These are phyloP conservation scores for Neurospora sp. DNA, from an alignment of 495 filamentous ascomycete species.

Conservation along the genomic window DNA sequence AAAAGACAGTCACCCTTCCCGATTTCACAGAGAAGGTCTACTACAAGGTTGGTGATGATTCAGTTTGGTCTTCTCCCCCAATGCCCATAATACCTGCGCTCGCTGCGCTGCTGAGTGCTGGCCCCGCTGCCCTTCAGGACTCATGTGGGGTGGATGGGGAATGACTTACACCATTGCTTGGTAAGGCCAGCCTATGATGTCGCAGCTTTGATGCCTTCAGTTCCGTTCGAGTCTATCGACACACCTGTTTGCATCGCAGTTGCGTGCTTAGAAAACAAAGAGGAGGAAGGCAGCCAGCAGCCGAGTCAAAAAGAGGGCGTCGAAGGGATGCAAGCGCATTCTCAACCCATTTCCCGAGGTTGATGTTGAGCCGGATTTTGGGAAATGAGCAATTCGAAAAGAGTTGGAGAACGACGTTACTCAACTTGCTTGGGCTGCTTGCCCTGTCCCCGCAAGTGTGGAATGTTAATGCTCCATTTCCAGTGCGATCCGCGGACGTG, in stretches of 20 bases:
- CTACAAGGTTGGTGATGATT: constrained; percentile 61
- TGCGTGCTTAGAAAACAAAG: background rate
- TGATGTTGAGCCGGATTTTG: background rate
- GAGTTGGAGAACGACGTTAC: background rate
- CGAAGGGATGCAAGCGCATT: background rate
- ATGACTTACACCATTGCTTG: background rate
- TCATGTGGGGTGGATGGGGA: background rate
- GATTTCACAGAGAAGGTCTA: constrained; percentile 53
- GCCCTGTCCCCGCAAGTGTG: background rate
- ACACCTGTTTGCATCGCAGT: background rate
- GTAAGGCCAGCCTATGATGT: background rate
- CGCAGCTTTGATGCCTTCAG: background rate
- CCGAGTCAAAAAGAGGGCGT: background rate
- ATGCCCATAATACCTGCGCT: background rate
- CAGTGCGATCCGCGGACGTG: background rate
- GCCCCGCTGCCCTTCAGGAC: background rate
- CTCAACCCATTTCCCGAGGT: background rate
- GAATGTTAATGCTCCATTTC: background rate
- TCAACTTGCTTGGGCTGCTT: background rate
- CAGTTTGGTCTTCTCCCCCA: constrained; percentile 4
- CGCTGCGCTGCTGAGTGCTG: background rate
- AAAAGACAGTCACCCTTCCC: constrained; percentile 67
- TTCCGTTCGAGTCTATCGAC: background rate
- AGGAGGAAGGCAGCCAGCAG: background rate
- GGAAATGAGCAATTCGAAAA: constrained; percentile 1